Conservation (phyloP, 352 stramenopile species). For the Achlya hypogyna region DNA sequence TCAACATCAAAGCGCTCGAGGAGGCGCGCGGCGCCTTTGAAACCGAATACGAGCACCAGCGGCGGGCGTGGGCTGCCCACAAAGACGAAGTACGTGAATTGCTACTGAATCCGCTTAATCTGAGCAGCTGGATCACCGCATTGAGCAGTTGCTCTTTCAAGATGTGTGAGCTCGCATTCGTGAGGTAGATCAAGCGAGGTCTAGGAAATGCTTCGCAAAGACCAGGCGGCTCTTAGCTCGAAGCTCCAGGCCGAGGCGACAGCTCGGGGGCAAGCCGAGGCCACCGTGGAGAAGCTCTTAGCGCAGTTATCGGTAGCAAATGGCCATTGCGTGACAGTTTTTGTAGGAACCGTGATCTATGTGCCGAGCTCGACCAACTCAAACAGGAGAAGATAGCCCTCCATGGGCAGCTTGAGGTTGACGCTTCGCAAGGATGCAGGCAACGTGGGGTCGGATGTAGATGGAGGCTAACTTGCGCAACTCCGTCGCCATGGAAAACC, state of each 20-base stretch:
- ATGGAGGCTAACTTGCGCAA: background rate
- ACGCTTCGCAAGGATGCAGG: background rate
- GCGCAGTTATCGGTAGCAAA: too few relatives aligned
- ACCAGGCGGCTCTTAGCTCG: background rate
- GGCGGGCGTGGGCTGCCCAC: background rate
- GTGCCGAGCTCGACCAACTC: background rate
- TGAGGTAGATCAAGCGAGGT: background rate
- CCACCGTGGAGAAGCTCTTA: background rate
- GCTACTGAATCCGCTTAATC: background rate
- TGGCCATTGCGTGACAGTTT: background rate
- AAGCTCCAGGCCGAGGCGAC: background rate
- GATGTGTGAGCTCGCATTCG: background rate
- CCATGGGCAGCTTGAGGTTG: background rate
- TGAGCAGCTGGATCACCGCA: background rate
- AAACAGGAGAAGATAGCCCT: background rate
- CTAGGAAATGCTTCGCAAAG: background rate
- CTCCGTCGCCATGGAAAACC: background rate
- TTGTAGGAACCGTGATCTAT: background rate
- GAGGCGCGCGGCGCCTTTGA: background rate
- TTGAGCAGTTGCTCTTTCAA: background rate
- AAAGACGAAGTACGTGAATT: slow-evolving; percentile 8
- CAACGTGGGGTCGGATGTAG: background rate
- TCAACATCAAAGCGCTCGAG: background rate
- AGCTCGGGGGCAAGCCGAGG: background rate
- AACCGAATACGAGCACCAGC: background rate